Evolutionary conservation across 805 yeast species (phyloP), one percentile per base, ranked within the genome.

Genomic region (Sugiyamaella boreocaroliniensis): DNA sequence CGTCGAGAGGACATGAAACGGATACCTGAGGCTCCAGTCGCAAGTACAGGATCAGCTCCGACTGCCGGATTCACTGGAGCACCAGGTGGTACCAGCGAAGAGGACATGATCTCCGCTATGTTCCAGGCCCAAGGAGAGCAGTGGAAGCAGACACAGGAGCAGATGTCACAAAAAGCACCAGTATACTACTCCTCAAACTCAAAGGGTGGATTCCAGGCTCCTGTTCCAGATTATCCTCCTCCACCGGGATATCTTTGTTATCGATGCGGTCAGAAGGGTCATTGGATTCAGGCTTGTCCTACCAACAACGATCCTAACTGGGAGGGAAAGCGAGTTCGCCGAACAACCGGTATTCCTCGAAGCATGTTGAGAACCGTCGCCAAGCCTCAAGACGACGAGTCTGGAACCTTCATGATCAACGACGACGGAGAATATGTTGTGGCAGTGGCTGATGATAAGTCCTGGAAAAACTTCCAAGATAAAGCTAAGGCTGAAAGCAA

Each of bases 281-380:
- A 93, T 68, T 92, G 95, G 89, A 92, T 93, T 55, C 86, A 86
- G 64, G 88, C 89, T 62, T 93, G 99, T 73, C 99, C 99, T 0
- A 88, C 95, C 2, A 85, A 87, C 63, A 82, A 80, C 44, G 98
- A 92, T 69, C 97, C 97, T 1, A 86, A 82, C 61, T 89, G 89
- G 77, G 98, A 92, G 65, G 96, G 96, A 16, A 88, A 87, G 64
- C 77, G 95, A 55, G 85, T 93, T 47, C 85, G 87, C 61, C 79
- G 95, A 61, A 90, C 97, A 0, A 93, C 98, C 0, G 99, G 99
- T 83, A 93, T 93, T 64, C 99, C 99, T 1, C 86, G 85, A 68
- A 85, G 95, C 34, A 89, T 89, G 68, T 79, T 93, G 68, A 86
- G 89, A 60, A 85, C 95, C 0, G 82, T 93, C 7, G 87, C 86